Evolutionary conservation across 2,329 filamentous ascomycete species (phyloP).

Genomic region (Paracoccidioides brasiliensis): DNA sequence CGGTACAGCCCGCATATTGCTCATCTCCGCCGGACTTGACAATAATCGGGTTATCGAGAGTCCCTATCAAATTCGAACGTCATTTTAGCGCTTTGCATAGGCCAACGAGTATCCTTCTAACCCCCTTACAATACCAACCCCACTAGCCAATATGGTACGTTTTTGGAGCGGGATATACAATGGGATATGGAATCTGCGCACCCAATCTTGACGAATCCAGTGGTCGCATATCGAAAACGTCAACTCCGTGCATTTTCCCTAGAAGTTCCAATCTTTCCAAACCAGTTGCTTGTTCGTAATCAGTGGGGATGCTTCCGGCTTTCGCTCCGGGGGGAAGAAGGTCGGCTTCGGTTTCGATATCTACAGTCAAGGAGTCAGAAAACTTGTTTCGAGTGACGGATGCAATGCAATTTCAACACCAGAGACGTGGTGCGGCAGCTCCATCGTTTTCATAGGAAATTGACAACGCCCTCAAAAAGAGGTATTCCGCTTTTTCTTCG

Average conservation of each 20-base stretch:
- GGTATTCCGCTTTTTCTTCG: background rate
- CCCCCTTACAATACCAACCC: background rate
- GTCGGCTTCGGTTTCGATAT: constrained; percentile 71
- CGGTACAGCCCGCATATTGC: constrained; percentile 95
- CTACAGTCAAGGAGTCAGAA: constrained; percentile 36
- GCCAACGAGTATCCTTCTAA: background rate
- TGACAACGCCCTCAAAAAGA: background rate
- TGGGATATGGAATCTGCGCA: constrained; percentile 29
- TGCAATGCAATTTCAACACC: background rate
- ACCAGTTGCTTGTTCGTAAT: constrained; percentile 92
- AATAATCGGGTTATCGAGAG: constrained; percentile 74
- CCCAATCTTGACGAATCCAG: constrained; percentile 82
- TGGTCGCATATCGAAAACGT: constrained; percentile 97
- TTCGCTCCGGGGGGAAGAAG: constrained; percentile 71
- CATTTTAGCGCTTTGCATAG: background rate
- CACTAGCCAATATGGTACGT: background rate
- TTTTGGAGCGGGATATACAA: background rate
- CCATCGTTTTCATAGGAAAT: too few relatives aligned
- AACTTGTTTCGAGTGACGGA: background rate
- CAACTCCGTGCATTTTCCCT: constrained; percentile 97
- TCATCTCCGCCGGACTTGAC: constrained; percentile 89
- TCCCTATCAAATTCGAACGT: constrained; percentile 44
- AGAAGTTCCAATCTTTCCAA: constrained; percentile 96
- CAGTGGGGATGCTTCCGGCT: constrained; percentile 75
- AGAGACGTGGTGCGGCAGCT: too few relatives aligned